phyloP scores from a whole-genome alignment of 148 eudicot genomes.

The Agrostemma githago region DNA sequence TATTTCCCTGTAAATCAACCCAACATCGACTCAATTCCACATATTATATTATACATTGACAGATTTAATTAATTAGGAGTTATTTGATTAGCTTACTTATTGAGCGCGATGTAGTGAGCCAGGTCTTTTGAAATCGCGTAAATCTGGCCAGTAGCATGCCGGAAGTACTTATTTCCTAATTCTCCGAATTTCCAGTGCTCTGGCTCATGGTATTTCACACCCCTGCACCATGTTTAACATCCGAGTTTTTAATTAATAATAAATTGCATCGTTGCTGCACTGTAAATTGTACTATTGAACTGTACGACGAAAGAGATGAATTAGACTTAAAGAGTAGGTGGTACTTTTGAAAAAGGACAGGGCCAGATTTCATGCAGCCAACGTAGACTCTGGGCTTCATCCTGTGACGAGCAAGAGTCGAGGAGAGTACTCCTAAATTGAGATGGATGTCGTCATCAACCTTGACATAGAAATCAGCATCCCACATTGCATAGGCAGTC shows the following conservation, averaged over 20 bases:
- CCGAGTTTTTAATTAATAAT: too few relatives aligned
- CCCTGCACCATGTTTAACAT: constrained; percentile 27
- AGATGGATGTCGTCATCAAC: constrained; percentile 68
- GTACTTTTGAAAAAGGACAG: constrained; percentile 57
- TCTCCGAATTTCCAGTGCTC: constrained; percentile 66
- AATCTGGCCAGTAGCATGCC: constrained; percentile 59
- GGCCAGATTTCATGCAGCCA: constrained; percentile 74
- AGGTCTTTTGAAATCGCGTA: constrained; percentile 59
- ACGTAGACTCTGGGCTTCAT: constrained; percentile 46
- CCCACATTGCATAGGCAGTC: constrained; percentile 50
- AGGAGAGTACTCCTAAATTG: constrained; percentile 46
- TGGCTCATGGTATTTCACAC: constrained; percentile 55
- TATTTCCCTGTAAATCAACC: constrained; percentile 30
- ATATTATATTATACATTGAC: not conserved
- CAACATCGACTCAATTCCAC: not conserved
- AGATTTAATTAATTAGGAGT: not conserved
- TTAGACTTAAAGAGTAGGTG: not conserved
- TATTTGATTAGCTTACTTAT: constrained; percentile 32
- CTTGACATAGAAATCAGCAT: constrained; percentile 62
- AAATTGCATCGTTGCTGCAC: not conserved
- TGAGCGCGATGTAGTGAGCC: constrained; percentile 44
- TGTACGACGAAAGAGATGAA: not conserved
- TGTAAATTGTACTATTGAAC: not conserved
- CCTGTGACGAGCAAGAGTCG: constrained; percentile 39
- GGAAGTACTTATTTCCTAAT: constrained; percentile 52